Evolutionary conservation across 345 rosid genomes (phyloP).

Genomic region (Eucalyptus rudis): DNA sequence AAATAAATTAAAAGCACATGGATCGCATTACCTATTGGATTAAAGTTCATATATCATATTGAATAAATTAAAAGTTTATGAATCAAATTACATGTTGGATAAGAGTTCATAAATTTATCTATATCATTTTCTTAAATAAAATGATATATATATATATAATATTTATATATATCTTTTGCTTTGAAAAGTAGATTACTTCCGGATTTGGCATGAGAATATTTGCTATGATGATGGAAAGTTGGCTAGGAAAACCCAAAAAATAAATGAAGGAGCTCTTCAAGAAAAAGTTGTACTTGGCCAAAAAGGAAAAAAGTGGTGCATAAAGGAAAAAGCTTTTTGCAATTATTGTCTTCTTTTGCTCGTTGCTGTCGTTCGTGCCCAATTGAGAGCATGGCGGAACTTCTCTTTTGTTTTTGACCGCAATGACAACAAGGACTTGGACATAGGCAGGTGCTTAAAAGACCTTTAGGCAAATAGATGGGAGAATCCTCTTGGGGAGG

Average conservation of each 20-base stretch:
- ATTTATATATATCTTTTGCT: background rate
- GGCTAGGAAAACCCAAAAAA: background rate
- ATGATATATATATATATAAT: too few relatives aligned
- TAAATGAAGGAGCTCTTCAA: background rate
- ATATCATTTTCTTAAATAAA: too few relatives aligned
- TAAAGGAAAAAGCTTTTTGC: background rate
- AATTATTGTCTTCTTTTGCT: background rate
- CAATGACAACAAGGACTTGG: background rate
- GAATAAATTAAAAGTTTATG: too few relatives aligned
- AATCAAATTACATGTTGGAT: rapidly evolving
- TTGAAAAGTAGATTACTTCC: background rate
- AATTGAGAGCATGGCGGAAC: background rate
- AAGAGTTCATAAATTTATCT: rapidly evolving
- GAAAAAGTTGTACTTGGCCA: background rate
- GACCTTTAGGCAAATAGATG: too few relatives aligned
- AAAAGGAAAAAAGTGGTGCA: background rate
- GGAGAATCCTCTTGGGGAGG: too few relatives aligned
- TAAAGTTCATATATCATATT: rapidly evolving
- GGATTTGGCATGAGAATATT: background rate
- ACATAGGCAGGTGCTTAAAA: too few relatives aligned
- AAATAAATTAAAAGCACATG: rapidly evolving
- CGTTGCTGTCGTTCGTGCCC: background rate
- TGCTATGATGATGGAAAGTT: background rate
- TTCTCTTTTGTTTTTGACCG: background rate
- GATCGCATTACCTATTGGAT: rapidly evolving